Evolutionary conservation across 1,284 basidiomycete species (phyloP).

Genomic region (Mixia osmundae): DNA sequence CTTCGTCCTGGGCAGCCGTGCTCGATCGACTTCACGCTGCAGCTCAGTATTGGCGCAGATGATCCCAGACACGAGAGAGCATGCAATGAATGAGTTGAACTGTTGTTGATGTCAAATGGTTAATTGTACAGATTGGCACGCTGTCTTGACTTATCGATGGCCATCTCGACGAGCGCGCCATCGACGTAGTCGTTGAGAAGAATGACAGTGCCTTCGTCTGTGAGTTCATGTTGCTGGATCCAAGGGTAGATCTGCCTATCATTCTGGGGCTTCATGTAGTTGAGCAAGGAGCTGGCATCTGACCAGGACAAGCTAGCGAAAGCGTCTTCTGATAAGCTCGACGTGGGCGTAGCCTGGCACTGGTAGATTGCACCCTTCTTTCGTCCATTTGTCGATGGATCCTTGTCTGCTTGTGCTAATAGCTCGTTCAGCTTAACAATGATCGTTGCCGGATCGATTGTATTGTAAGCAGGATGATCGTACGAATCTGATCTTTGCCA

Average conservation of each 20-base stretch:
- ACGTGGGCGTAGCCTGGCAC: slow-evolving; percentile 8
- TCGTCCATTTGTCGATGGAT: slow-evolving; percentile 1
- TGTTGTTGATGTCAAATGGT: no score
- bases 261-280: slow-evolving; percentile 5
- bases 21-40: slow-evolving; percentile 58
- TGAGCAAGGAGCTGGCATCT: slow-evolving; percentile 7
- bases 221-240: slow-evolving; percentile 2
- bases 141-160: slow-evolving; percentile 6
- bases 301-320: slow-evolving; percentile 7
- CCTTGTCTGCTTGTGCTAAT: slow-evolving; percentile 3
- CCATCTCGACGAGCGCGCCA: slow-evolving; percentile 8
- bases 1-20: slow-evolving; percentile 76
- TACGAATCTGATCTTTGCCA: slow-evolving; percentile 7
- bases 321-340: slow-evolving; percentile 4
- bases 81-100: no score
- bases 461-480: slow-evolving; percentile 6
- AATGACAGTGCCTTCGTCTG: slow-evolving; percentile 6
- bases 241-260: slow-evolving; percentile 9
- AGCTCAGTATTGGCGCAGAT: slow-evolving; percentile 15
- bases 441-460: slow-evolving; percentile 6
- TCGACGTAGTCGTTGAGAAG: slow-evolving; percentile 9
- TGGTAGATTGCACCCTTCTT: slow-evolving; percentile 8
- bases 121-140: slow-evolving; percentile 3
- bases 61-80: no score
- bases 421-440: slow-evolving; percentile 2